Percentiles rank a stretch among this genome's conserved stretches.
Evolutionary conservation across 2,329 filamentous ascomycete species (phyloP).

Genomic region (Pseudophaeomoniella oleicola): DNA sequence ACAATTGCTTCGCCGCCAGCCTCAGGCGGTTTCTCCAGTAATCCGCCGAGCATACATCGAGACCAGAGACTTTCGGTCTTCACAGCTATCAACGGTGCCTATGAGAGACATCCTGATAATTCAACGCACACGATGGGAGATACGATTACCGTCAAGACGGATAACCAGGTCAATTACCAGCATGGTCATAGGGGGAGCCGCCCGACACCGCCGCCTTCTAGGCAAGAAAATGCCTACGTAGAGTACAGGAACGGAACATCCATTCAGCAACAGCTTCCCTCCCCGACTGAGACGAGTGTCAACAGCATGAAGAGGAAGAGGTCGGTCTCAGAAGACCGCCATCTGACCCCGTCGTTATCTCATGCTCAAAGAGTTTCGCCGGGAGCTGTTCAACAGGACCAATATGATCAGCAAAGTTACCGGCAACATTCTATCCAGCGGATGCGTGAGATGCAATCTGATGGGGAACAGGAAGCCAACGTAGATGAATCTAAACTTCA

Average conservation of each 20-base stretch:
- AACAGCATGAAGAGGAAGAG: slow-evolving; percentile 1
- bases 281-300: not conserved
- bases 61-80: not conserved
- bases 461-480: not conserved
- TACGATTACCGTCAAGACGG: not conserved
- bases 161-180: not conserved
- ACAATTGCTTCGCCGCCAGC: not conserved
- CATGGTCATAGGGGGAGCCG: not conserved
- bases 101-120: not conserved
- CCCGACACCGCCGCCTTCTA: not conserved
- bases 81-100: not conserved
- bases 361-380: not conserved
- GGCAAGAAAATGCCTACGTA: not conserved
- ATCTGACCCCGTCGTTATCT: not conserved
- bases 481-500: not conserved
- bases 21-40: not conserved
- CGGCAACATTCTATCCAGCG: not conserved
- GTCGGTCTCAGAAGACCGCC: not conserved
- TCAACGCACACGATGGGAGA: not conserved
- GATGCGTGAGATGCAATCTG: not conserved
- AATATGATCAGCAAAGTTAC: not conserved
- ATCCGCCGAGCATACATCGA: not conserved
- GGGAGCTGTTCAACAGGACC: not conserved
- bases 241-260: not conserved
- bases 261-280: not conserved